Base-by-base conservation (phyloP, 148 eudicot genomes). In the Rhododendron vialii region DNA sequence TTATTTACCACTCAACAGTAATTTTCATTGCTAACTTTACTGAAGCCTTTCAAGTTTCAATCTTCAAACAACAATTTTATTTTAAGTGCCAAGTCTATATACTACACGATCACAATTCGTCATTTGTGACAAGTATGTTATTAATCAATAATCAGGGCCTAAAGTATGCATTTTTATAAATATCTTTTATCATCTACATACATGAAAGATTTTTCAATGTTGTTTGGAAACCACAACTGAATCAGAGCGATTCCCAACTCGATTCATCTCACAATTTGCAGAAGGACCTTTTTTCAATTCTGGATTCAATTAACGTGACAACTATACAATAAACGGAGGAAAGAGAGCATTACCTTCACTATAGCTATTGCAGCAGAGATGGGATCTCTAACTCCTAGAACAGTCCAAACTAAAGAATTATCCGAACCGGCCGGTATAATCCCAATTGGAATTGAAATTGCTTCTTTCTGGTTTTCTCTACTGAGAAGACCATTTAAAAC, bases 341-440 rank as follows among this genome's bases (percentile, higher is more conserved):
- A 50, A 47, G 80, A 38, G 35, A 47, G 53, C 51, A 24, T 80
- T 91, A 95, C 99, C 96, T 97, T 97, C 43, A 97, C 98, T 69
- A 97, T 97, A 80, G 98, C 91, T 86, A 95, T 92, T 75, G 99
- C 98, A 90, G 99, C 99, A 84, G 98, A 95, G 85, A 92, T 88
- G 38, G 99, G 98, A 94, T 97, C 99, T 85, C 96, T 91, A 53
- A 97, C 95, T 61, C 99, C 99, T 87, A 97, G 93, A 89, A 97
- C 95, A 86, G 99, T 97, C 99, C 99, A 97, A 61, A 97, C 98
- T 81, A 97, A 97, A 84, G 99, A 97, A 88, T 95, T 95, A 88
- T 97, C 98, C 45, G 99, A 97, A 88, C 98, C 99, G 83, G 99
- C 99, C 24, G 99, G 99, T 88, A 97, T 97, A 47, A 97, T 94